Evolutionary conservation across 176 grass and related monocot genomes (phyloP).

Genomic region (Carex cristatella): DNA sequence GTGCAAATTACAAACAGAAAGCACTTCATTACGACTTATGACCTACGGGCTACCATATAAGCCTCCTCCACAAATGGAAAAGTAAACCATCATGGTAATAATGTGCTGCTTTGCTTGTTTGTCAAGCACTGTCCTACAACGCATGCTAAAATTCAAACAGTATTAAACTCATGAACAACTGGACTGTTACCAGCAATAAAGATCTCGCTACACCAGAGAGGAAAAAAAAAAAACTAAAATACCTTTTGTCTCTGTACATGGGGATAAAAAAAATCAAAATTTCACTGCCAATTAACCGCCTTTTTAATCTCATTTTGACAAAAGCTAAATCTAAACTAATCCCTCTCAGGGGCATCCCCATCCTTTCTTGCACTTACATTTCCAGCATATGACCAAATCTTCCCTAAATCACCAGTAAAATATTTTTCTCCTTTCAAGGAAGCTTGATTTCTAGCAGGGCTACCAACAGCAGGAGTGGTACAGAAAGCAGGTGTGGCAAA

Average conservation of each 20-base stretch:
- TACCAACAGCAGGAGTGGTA: conserved; percentile 59
- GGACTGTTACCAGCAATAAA: conserved; percentile 7
- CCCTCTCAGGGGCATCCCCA: conserved; percentile 68
- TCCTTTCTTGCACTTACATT: conserved; percentile 75
- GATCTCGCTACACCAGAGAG: background rate
- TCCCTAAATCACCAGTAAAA: conserved; percentile 57
- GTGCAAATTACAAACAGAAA: no score
- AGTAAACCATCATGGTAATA: background rate
- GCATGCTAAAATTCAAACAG: conserved; percentile 14
- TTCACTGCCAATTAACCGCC: background rate
- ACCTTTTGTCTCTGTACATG: conserved; percentile 14
- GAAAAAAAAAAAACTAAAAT: background rate
- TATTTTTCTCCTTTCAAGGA: conserved; percentile 43
- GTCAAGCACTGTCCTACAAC: background rate
- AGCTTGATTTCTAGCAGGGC: conserved; percentile 52
- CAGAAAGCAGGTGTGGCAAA: conserved; percentile 82
- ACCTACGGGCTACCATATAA: background rate
- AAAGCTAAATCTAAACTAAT: conserved; percentile 34
- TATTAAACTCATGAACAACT: conserved; percentile 3
- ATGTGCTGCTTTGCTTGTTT: background rate
- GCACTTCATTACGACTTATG: background rate
- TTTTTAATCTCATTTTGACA: background rate
- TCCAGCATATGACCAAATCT: conserved; percentile 77
- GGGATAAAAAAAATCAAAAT: background rate
- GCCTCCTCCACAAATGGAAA: background rate